phyloP scores from a whole-genome alignment of 352 stramenopile species.

The Peronospora tabacina region DNA sequence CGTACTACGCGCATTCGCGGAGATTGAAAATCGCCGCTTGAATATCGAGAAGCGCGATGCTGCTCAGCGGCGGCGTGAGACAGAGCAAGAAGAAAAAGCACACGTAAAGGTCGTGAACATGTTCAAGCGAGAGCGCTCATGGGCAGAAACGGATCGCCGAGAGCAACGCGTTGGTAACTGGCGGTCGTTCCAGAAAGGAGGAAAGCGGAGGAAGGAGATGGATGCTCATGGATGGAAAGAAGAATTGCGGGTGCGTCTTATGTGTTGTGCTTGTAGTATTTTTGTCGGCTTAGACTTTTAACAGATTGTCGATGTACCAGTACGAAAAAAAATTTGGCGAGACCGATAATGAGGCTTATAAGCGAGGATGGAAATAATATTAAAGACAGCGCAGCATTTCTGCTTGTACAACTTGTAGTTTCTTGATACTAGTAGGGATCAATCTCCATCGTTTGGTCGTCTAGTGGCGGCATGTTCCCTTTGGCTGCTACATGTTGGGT shows the following conservation, averaged over 20 bases:
- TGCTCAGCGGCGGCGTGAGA: conserved; percentile 55
- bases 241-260: conserved; percentile 42
- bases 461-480: conserved; percentile 13
- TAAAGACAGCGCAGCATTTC: conserved; percentile 14
- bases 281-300: conserved; percentile 2
- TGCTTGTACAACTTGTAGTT: conserved; percentile 9
- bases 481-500: conserved; percentile 13
- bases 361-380: conserved; percentile 75
- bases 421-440: conserved; percentile 31
- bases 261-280: background rate
- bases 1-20: conserved; percentile 74
- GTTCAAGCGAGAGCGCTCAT: conserved; percentile 72
- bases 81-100: conserved; percentile 68
- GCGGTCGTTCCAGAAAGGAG: conserved; percentile 68
- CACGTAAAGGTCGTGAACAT: conserved; percentile 52
- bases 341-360: conserved; percentile 67
- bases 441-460: conserved; percentile 59
- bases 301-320: conserved; percentile 14
- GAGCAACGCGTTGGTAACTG: conserved; percentile 77
- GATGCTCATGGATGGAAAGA: conserved; percentile 55
- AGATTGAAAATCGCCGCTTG: conserved; percentile 68
- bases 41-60: conserved; percentile 74
- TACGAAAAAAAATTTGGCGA: conserved; percentile 59
- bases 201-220: conserved; percentile 57
- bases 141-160: conserved; percentile 66